Percentiles rank a stretch among this genome's conserved stretches.
Conservation (phyloP, 2,329 filamentous ascomycete genomes). For the Nigrospora sphaerica region DNA sequence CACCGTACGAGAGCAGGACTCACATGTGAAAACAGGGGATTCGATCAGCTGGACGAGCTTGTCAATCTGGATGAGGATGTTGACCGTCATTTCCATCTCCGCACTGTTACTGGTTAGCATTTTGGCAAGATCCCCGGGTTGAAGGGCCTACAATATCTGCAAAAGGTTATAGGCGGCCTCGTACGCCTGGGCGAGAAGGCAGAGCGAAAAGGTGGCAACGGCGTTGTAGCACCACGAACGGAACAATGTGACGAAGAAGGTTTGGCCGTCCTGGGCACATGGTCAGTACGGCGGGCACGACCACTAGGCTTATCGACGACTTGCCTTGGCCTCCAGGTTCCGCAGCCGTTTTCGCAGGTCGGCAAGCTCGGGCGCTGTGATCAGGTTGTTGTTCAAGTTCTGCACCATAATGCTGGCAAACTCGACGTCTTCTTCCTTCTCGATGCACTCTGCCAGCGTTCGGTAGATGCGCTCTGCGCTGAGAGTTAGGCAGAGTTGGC, state of each 20-base stretch:
- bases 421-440: conserved; percentile 96
- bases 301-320: background rate
- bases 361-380: conserved; percentile 88
- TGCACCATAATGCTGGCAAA: conserved; percentile 99
- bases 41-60: conserved; percentile 95
- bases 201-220: conserved; percentile 93
- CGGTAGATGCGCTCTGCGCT: conserved; percentile 94
- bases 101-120: conserved; percentile 49
- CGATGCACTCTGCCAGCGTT: conserved; percentile 90
- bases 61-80: conserved; percentile 97
- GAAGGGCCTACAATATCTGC: conserved; percentile 72
- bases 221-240: conserved; percentile 98
- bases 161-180: conserved; percentile 95
- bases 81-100: conserved; percentile 97
- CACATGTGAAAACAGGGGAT: conserved; percentile 95
- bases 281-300: conserved; percentile 4
- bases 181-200: conserved; percentile 91
- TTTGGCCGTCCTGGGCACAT: conserved; percentile 69
- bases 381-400: conserved; percentile 97
- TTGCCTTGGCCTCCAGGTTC: conserved; percentile 79
- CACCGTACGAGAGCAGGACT: conserved; percentile 21
- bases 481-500: conserved; percentile 86
- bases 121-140: background rate
- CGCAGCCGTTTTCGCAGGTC: conserved; percentile 85
- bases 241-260: conserved; percentile 90